Evolutionary conservation across 2,329 filamentous ascomycete genomes (phyloP).

Genomic region (Alternaria tenuissima): DNA sequence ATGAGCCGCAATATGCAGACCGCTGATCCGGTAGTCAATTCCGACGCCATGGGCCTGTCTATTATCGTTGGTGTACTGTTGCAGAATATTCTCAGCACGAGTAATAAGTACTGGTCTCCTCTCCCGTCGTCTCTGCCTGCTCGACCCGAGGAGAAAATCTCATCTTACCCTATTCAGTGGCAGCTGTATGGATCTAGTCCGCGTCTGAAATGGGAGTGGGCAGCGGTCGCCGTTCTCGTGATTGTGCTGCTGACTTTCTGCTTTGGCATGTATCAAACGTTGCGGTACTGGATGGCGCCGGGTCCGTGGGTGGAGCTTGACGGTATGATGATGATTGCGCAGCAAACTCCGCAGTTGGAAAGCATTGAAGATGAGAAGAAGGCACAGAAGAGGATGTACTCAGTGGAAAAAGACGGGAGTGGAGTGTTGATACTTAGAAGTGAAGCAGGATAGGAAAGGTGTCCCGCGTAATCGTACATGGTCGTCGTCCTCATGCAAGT

Average conservation of each 20-base stretch:
- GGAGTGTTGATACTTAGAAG: slow-evolving; percentile 3
- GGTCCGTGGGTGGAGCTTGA: slow-evolving; percentile 4
- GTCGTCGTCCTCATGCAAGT: background rate
- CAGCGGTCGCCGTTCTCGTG: slow-evolving; percentile 4
- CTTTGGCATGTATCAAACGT: background rate
- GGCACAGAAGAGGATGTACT: background rate
- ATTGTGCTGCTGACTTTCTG: background rate
- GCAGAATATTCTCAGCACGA: slow-evolving; percentile 13
- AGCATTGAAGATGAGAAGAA: background rate
- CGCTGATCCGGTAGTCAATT: background rate
- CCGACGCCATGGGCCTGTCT: slow-evolving; percentile 10
- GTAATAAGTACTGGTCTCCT: slow-evolving; percentile 8
- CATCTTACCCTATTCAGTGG: slow-evolving; percentile 16
- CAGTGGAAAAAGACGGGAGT: background rate
- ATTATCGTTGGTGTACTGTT: slow-evolving; percentile 1
- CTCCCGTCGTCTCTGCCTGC: slow-evolving; percentile 4
- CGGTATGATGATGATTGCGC: slow-evolving; percentile 14
- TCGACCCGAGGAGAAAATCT: background rate
- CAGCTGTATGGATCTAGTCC: slow-evolving; percentile 16
- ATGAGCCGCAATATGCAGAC: slow-evolving; percentile 3
- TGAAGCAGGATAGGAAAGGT: background rate
- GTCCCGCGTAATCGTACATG: background rate
- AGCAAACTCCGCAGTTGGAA: background rate
- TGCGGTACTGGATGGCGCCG: slow-evolving; percentile 9
- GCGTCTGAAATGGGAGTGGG: slow-evolving; percentile 10